These are phyloP conservation scores for Suhomyces pyralidae DNA, from an alignment of 805 yeast species.

Conservation along the genomic window DNA sequence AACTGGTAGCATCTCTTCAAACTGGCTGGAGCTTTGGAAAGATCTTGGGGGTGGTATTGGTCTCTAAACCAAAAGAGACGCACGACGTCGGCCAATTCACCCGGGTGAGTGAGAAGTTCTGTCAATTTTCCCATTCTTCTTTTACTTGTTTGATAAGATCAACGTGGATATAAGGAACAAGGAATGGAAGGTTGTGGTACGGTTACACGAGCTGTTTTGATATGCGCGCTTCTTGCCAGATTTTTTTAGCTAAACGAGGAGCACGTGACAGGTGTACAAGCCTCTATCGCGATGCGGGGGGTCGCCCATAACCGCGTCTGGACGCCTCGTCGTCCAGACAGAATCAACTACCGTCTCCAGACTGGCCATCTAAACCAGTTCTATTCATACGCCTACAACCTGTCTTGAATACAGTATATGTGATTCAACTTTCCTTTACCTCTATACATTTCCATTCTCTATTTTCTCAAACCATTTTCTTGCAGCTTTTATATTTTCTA, in stretches of 20 bases:
- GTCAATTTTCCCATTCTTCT: constrained; percentile 35
- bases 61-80: constrained; percentile 56
- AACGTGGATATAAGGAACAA: neutral
- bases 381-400: neutral
- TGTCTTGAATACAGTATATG: neutral
- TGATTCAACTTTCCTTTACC: neutral
- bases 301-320: neutral
- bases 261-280: neutral
- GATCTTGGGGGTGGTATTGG: constrained; percentile 49
- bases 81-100: constrained; percentile 65
- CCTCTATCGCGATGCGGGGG: neutral
- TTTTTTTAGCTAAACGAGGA: neutral
- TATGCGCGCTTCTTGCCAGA: neutral
- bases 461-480: constrained; percentile 51
- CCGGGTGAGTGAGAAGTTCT: constrained; percentile 65
- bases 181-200: neutral
- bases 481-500: constrained; percentile 58
- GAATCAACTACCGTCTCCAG: neutral
- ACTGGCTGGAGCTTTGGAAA: constrained; percentile 18
- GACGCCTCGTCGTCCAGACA: neutral
- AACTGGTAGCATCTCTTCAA: constrained; percentile 65
- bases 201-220: neutral
- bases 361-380: neutral
- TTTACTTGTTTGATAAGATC: neutral
- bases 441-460: constrained; percentile 19